These are phyloP conservation scores for Exobasidium cylindrosporum DNA, from an alignment of 1,284 basidiomycete genomes.

Conservation along the genomic window DNA sequence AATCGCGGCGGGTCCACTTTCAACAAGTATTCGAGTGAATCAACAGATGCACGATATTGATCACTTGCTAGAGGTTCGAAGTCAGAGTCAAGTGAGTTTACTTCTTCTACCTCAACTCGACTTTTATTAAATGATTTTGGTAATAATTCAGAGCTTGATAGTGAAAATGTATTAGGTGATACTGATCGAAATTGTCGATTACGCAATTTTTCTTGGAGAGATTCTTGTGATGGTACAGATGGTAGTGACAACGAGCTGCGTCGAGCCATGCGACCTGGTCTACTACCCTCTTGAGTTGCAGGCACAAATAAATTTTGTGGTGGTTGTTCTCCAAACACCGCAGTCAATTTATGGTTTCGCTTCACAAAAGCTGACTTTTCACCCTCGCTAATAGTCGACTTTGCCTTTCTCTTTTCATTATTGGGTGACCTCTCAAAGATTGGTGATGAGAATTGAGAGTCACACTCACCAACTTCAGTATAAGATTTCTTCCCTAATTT, in stretches of 20 bases:
- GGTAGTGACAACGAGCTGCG: neutral
- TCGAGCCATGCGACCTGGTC: neutral
- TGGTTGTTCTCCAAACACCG: constrained; percentile 7
- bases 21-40: constrained; percentile 19
- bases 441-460: neutral
- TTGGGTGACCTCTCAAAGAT: too few relatives aligned
- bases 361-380: neutral
- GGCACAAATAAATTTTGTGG: constrained; percentile 6
- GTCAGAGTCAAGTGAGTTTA: neutral
- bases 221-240: neutral
- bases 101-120: too few relatives aligned
- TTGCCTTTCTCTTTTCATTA: neutral
- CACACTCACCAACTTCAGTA: neutral
- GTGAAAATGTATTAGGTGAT: neutral
- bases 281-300: neutral
- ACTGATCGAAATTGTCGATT: neutral
- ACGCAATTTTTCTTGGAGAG: neutral
- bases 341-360: neutral
- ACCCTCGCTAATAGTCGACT: neutral
- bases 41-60: constrained; percentile 12
- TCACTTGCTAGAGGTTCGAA: neutral
- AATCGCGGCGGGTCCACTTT: constrained; percentile 16
- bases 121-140: neutral
- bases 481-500: neutral
- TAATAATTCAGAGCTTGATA: neutral